phyloP scores from a whole-genome alignment of 345 rosid species.

The Chamaenerion angustifolium region DNA sequence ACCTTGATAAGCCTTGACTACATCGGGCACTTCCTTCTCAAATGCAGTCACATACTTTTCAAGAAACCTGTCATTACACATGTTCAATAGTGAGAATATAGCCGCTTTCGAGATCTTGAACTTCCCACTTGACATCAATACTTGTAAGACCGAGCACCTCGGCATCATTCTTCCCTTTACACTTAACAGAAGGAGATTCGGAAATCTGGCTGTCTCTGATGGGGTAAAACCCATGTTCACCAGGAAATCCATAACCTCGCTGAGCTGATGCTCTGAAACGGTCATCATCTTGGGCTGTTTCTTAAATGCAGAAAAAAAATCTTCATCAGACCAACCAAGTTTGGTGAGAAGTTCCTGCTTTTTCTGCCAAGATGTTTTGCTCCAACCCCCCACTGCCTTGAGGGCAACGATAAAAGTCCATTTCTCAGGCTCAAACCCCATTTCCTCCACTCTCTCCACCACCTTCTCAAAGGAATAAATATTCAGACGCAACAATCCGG shows the following conservation, averaged over 20 bases:
- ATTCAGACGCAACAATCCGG: not conserved
- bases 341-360: slow-evolving; percentile 13
- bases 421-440: slow-evolving; percentile 13
- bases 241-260: slow-evolving; percentile 13
- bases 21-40: slow-evolving; percentile 10
- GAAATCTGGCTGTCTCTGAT: slow-evolving; percentile 11
- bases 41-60: slow-evolving; percentile 7
- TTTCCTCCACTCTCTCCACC: slow-evolving; percentile 7
- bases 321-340: slow-evolving; percentile 20
- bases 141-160: slow-evolving; percentile 15
- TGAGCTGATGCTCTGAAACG: slow-evolving; percentile 13
- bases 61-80: slow-evolving; percentile 5
- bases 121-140: slow-evolving; percentile 12
- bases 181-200: slow-evolving; percentile 14
- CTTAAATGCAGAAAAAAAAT: slow-evolving; percentile 16
- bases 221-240: slow-evolving; percentile 12
- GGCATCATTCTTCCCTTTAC: slow-evolving; percentile 15
- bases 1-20: slow-evolving; percentile 11
- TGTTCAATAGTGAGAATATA: not conserved
- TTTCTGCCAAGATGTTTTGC: slow-evolving; percentile 7
- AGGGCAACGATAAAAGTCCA: slow-evolving; percentile 10
- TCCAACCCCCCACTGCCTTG: not conserved
- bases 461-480: slow-evolving; percentile 9
- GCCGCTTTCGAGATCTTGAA: slow-evolving; percentile 1
- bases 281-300: slow-evolving; percentile 11